Percentiles rank a stretch among this genome's conserved stretches.
Evolutionary conservation across 345 rosid genomes (phyloP).

Genomic region (Melaleuca alternifolia): DNA sequence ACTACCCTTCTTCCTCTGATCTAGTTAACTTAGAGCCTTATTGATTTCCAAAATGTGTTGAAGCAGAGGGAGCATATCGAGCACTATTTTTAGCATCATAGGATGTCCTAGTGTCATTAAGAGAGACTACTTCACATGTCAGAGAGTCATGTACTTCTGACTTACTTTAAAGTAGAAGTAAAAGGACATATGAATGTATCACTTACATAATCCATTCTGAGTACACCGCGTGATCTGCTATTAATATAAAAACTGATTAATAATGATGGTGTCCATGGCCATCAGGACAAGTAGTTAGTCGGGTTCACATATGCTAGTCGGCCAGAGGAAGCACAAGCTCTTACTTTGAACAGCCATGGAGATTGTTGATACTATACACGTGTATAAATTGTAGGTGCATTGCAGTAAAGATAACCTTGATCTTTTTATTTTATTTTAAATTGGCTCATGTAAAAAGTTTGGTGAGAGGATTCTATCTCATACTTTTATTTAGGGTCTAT

Average conservation of each 20-base stretch:
- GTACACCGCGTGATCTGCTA: background rate
- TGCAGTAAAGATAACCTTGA: background rate
- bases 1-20: background rate
- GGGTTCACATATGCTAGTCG: background rate
- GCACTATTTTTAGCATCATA: background rate
- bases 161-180: background rate
- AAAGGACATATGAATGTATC: background rate
- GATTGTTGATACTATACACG: background rate
- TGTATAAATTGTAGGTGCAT: background rate
- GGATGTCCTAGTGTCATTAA: background rate
- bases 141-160: background rate
- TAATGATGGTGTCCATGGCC: background rate
- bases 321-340: background rate
- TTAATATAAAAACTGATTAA: background rate
- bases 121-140: background rate
- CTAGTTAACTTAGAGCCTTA: background rate
- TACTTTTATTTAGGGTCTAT: background rate
- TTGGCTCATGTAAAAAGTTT: background rate
- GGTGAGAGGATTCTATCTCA: background rate
- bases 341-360: background rate
- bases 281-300: background rate
- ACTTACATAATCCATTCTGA: background rate
- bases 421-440: background rate
- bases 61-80: background rate
- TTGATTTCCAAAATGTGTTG: background rate